Evolutionary conservation across 2,329 filamentous ascomycete genomes (phyloP).

Genomic region (Aureobasidium zeae): DNA sequence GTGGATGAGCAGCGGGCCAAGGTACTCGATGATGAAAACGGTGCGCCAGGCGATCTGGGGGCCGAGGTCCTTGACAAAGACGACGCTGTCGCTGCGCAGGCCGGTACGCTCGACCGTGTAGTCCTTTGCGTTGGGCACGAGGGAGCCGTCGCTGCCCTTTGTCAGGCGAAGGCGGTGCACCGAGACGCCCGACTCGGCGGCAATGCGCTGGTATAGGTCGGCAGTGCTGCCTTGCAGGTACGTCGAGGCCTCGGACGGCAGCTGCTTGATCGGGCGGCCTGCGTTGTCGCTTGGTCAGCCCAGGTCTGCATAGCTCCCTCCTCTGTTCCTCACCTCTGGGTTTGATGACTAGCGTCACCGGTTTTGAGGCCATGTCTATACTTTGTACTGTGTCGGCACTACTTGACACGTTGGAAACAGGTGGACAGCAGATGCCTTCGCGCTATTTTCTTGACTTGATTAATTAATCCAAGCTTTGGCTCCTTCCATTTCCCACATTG

Average conservation of each 20-base stretch:
- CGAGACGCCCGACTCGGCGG: slow-evolving; percentile 45
- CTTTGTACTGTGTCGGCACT: neutral
- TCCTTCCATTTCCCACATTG: slow-evolving; percentile 2
- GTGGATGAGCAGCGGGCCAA: slow-evolving; percentile 85
- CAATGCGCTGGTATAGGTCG: slow-evolving; percentile 50
- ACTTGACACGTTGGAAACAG: neutral
- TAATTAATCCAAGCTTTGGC: slow-evolving; percentile 4
- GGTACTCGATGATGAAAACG: slow-evolving; percentile 91
- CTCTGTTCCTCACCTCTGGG: slow-evolving; percentile 35
- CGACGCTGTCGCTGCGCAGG: slow-evolving; percentile 48
- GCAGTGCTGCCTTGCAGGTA: slow-evolving; percentile 42
- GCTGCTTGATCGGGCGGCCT: slow-evolving; percentile 54
- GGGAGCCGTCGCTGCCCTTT: slow-evolving; percentile 52
- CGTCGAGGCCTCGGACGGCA: slow-evolving; percentile 49
- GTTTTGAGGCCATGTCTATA: slow-evolving; percentile 30
- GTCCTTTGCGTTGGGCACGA: slow-evolving; percentile 46
- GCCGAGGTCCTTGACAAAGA: slow-evolving; percentile 94
- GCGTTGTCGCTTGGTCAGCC: slow-evolving; percentile 12
- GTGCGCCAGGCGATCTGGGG: slow-evolving; percentile 85
- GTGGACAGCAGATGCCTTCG: neutral
- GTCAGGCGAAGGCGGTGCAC: slow-evolving; percentile 55
- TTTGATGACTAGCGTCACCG: slow-evolving; percentile 37
- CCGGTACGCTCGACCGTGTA: slow-evolving; percentile 47
- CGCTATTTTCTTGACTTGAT: neutral
- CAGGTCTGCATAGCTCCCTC: too few relatives aligned